Evolutionary conservation across 2,329 filamentous ascomycete genomes (phyloP).

Genomic region (Ceratocystiopsis minuta): DNA sequence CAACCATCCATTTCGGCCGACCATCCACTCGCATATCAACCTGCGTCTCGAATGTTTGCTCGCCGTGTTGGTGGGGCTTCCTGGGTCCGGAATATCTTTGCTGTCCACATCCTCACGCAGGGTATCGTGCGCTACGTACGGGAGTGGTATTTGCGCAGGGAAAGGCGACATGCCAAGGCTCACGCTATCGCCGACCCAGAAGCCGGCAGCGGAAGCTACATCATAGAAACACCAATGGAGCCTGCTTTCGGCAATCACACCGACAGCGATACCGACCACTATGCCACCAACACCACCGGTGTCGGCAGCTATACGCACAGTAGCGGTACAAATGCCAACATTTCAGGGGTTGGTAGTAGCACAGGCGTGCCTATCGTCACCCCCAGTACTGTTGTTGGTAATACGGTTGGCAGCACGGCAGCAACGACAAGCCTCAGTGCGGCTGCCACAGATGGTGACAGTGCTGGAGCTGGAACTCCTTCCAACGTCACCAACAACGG

Average conservation of each 20-base stretch:
- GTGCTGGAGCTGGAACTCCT: too few relatives aligned
- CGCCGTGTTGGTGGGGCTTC: slow-evolving; percentile 42
- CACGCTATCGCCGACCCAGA: slow-evolving; percentile 37
- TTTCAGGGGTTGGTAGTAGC: too few relatives aligned
- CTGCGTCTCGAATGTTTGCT: slow-evolving; percentile 23
- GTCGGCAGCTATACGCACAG: slow-evolving; percentile 18
- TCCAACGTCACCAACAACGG: too few relatives aligned
- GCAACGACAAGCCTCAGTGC: too few relatives aligned
- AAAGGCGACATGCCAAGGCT: slow-evolving; percentile 28
- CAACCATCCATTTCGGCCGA: slow-evolving; percentile 20
- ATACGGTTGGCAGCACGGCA: background rate
- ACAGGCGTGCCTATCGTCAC: too few relatives aligned
- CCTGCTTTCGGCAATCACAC: slow-evolving; percentile 21
- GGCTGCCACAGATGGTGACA: too few relatives aligned
- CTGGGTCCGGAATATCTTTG: slow-evolving; percentile 50
- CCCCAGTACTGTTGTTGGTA: background rate
- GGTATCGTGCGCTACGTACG: slow-evolving; percentile 53
- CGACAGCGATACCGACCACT: too few relatives aligned
- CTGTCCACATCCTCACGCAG: slow-evolving; percentile 59
- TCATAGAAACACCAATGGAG: slow-evolving; percentile 21
- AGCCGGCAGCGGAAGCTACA: slow-evolving; percentile 30
- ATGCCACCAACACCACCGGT: slow-evolving; percentile 15
- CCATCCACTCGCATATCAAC: slow-evolving; percentile 30
- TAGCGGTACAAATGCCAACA: too few relatives aligned
- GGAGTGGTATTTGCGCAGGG: slow-evolving; percentile 46